Evolutionary conservation across 2,329 filamentous ascomycete species (phyloP).

Genomic region (Aspergillus pseudoviridinutans): DNA sequence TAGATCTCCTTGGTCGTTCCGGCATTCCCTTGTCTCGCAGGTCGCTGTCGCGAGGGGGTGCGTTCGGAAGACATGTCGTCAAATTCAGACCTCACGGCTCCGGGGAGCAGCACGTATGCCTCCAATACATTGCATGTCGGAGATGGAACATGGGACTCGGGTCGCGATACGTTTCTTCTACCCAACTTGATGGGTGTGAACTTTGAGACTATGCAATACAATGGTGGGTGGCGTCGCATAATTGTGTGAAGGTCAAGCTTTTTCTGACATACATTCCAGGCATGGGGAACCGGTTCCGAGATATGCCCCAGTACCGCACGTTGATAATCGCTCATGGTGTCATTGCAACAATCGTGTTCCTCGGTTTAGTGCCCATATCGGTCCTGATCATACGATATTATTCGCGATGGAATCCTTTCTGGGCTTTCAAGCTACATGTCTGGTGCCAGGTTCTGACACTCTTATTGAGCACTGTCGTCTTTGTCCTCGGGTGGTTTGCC

Average conservation of each 20-base stretch:
- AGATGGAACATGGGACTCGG: constrained; percentile 63
- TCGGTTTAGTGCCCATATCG: constrained; percentile 56
- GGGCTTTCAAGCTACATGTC: constrained; percentile 58
- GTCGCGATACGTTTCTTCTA: constrained; percentile 59
- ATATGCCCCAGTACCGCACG: constrained; percentile 55
- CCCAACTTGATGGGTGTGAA: constrained; percentile 63
- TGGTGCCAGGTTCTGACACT: constrained; percentile 61
- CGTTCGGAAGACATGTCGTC: constrained; percentile 24
- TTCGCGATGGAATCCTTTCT: constrained; percentile 49
- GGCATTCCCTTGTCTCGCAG: constrained; percentile 36
- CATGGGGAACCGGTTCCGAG: constrained; percentile 63
- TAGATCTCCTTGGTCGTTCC: constrained; percentile 40
- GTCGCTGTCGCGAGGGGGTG: constrained; percentile 7
- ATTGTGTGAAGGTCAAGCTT: not conserved
- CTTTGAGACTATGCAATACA: constrained; percentile 64
- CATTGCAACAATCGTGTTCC: constrained; percentile 58
- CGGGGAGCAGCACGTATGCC: constrained; percentile 59
- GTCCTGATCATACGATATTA: constrained; percentile 61
- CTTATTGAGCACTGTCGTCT: constrained; percentile 57
- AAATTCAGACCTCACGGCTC: constrained; percentile 46
- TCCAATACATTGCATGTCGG: constrained; percentile 61
- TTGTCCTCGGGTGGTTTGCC: constrained; percentile 60
- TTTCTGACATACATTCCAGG: constrained; percentile 38
- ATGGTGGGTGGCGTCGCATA: constrained; percentile 46
- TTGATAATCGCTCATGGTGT: constrained; percentile 59